A percentile compares a stretch with the other conserved stretches of the same genome.
Evolutionary conservation across 1,284 basidiomycete species (phyloP).

Genomic region (Cryptococcus amylolentus): DNA sequence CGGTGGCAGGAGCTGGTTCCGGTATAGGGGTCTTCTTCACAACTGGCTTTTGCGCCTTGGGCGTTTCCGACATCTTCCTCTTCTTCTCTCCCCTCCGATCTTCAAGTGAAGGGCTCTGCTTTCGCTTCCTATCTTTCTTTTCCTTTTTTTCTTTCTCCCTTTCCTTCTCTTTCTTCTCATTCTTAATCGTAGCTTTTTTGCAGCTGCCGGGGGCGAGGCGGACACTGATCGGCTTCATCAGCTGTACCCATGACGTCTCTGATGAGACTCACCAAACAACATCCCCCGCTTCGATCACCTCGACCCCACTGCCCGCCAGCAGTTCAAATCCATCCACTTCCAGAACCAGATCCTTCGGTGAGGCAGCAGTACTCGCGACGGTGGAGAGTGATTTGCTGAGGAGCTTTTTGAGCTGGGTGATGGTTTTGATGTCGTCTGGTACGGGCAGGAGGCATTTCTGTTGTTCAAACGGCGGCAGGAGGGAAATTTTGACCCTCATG

Average conservation of each 20-base stretch:
- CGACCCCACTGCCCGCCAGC: slow-evolving; percentile 30
- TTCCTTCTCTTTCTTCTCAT: not conserved
- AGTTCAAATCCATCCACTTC: slow-evolving; percentile 50
- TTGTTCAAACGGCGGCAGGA: slow-evolving; percentile 30
- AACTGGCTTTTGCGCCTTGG: not conserved
- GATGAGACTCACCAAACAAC: slow-evolving; percentile 41
- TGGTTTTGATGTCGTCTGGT: slow-evolving; percentile 17
- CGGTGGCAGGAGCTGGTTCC: not conserved
- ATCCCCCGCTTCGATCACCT: slow-evolving; percentile 36
- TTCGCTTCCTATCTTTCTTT: not conserved
- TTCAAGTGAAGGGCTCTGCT: not conserved
- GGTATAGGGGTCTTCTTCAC: not conserved
- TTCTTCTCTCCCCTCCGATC: no score
- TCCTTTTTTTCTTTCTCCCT: not conserved
- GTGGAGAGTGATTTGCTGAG: slow-evolving; percentile 23
- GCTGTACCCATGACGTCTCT: not conserved
- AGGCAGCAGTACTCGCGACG: slow-evolving; percentile 11
- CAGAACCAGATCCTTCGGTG: slow-evolving; percentile 27
- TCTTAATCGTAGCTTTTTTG: not conserved
- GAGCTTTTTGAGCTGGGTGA: slow-evolving; percentile 27
- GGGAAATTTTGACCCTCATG: slow-evolving; percentile 38
- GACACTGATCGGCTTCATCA: not conserved
- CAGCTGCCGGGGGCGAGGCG: slow-evolving; percentile 18
- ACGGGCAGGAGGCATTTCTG: slow-evolving; percentile 35
- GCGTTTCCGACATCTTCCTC: no score